These are phyloP conservation scores for Phialemoniopsis sp. DNA, from an alignment of 2,329 filamentous ascomycete species.

Conservation along the genomic window DNA sequence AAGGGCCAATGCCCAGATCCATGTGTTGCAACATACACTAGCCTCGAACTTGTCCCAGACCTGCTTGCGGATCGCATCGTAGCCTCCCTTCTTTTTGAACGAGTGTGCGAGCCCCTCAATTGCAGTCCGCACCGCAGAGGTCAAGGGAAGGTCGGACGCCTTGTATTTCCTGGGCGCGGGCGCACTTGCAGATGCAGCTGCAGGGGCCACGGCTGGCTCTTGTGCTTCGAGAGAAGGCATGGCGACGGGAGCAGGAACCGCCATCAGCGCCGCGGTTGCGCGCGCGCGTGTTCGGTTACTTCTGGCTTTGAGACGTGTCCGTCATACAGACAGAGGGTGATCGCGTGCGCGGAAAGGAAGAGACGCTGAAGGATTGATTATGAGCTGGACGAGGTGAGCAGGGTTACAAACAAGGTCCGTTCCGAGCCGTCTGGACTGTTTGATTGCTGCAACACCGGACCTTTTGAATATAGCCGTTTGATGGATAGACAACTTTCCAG, in stretches of 20 bases:
- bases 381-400: too few species aligned
- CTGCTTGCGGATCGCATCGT: slow-evolving; percentile 72
- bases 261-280: not conserved
- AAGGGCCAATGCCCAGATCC: not conserved
- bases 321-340: too few species aligned
- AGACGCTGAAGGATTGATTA: too few species aligned
- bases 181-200: slow-evolving; percentile 1
- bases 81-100: slow-evolving; percentile 84
- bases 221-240: slow-evolving; percentile 11
- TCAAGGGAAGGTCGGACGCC: slow-evolving; percentile 69
- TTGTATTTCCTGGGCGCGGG: slow-evolving; percentile 52
- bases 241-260: slow-evolving; percentile 1
- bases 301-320: too few species aligned
- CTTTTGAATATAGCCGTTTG: too few species aligned
- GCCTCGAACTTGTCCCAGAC: slow-evolving; percentile 72
- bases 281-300: too few species aligned
- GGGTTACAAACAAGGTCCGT: too few species aligned
- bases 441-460: too few species aligned
- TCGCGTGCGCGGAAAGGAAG: too few species aligned
- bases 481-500: too few species aligned
- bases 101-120: slow-evolving; percentile 74
- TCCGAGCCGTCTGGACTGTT: too few species aligned
- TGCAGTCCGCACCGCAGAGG: slow-evolving; percentile 66
- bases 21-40: slow-evolving; percentile 46
- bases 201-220: not conserved